Evolutionary conservation across 169 alveolate genomes (phyloP), one percentile per base, ranked within the genome.

Genomic region (Cyclospora cayetanensis): DNA sequence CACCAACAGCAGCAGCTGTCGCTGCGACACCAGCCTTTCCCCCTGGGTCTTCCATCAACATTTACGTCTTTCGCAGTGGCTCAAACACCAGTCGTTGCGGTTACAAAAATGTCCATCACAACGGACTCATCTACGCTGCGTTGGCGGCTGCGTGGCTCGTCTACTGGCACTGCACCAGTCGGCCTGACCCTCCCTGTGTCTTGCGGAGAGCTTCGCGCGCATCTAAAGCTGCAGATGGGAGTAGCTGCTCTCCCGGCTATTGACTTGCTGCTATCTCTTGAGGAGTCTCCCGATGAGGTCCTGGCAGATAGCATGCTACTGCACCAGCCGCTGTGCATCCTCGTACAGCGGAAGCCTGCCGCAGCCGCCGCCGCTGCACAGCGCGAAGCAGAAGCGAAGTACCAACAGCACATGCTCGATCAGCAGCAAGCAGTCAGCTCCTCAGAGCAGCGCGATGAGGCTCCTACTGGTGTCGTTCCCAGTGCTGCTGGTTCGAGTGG

Each of bases 91-190:
- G 60, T 34, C 34, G 83, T 29, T 37, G 60, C 83, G 39, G 53
- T 55, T 37, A 55, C 83, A 70, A 39, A 50, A 31, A 37, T 37
- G 53, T 35, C 83, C 29, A 29, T 7, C 31, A 1, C 50, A 20
- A 55, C n/a, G 4, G 53, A 31, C 27, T 5, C 35, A n/a, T 31
- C 29, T 31, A 55, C 34, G 83, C 60, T 83, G 42, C 80, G 55
- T 4, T 83, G 91, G 91, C 91, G 91, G 37, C 72, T 83, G 55
- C 72, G 74, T 41, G 91, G 91, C 27, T 53, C 79, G 63, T 53
- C 46, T 41, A 83, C 91, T 63, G 41, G 63, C 63, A 35, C 53
- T 1, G 7, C 55, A 43, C 46, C 91, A 7, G 66, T 60, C 22
- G 72, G 63, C 0, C 27, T 83, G 65, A 53, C 79, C 0, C 80